These are phyloP conservation scores for Linum tenue DNA, from an alignment of 345 rosid genomes.

Conservation along the genomic window DNA sequence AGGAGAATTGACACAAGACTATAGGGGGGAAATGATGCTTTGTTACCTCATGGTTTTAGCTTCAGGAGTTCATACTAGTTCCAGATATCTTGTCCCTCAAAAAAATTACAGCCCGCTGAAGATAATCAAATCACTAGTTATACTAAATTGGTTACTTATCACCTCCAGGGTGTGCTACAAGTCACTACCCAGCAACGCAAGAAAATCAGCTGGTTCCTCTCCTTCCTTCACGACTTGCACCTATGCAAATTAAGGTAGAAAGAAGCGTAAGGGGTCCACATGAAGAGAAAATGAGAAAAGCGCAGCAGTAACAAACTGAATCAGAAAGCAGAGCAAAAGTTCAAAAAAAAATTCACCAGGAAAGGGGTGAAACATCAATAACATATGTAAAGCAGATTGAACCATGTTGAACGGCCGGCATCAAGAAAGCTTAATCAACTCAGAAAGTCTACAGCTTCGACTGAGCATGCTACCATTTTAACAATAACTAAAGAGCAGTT, in stretches of 20 bases:
- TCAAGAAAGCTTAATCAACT: background rate
- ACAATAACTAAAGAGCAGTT: background rate
- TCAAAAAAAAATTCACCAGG: background rate
- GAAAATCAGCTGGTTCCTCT: constrained; percentile 74
- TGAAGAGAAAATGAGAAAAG: background rate
- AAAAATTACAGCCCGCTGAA: background rate
- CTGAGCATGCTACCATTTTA: background rate
- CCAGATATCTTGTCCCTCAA: background rate
- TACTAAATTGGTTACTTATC: background rate
- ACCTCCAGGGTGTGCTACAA: constrained; percentile 22
- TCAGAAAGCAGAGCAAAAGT: too few species aligned
- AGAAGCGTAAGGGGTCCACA: background rate
- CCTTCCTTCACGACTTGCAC: constrained; percentile 69
- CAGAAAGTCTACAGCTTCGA: background rate
- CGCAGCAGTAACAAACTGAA: background rate
- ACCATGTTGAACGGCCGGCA: background rate
- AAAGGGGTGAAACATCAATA: background rate
- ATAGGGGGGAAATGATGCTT: background rate
- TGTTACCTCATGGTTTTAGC: background rate
- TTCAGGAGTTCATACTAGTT: background rate
- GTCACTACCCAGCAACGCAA: constrained; percentile 34
- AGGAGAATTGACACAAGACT: background rate
- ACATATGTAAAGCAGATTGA: too few species aligned
- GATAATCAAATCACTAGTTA: background rate
- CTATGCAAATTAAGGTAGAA: background rate